These are phyloP conservation scores for Phaffomyces antillensis DNA, from an alignment of 805 yeast species.

Conservation along the genomic window DNA sequence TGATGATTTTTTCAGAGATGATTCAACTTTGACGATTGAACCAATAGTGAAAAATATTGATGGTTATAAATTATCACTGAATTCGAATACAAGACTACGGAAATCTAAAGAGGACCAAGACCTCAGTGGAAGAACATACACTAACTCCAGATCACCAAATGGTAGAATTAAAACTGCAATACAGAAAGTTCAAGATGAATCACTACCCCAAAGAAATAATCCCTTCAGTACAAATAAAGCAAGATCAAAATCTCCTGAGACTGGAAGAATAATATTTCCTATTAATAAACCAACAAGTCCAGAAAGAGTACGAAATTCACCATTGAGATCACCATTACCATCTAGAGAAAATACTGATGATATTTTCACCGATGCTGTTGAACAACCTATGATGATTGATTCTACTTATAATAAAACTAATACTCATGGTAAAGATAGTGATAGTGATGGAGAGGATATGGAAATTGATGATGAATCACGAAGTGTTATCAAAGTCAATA, in stretches of 20 bases:
- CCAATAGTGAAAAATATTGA: background rate
- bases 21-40: conserved; percentile 20
- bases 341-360: conserved; percentile 11
- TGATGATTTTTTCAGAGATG: conserved; percentile 60
- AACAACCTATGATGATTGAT: conserved; percentile 9
- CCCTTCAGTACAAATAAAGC: too few species aligned
- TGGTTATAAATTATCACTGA: background rate
- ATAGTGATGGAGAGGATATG: conserved; percentile 18
- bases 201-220: too few species aligned
- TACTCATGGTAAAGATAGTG: background rate
- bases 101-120: background rate
- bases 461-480: conserved; percentile 25
- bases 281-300: background rate
- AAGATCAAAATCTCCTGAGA: background rate
- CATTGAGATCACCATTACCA: conserved; percentile 13
- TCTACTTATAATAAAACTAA: background rate
- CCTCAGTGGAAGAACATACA: background rate
- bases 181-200: too few species aligned
- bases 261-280: conserved; percentile 12
- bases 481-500: conserved; percentile 13
- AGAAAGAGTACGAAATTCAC: conserved; percentile 2
- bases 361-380: conserved; percentile 16
- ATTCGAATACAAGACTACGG: too few species aligned
- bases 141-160: background rate
- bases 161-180: too few species aligned